Evolutionary conservation across 208 protist genomes (phyloP).

Genomic region (Angomonas ambiguus): DNA sequence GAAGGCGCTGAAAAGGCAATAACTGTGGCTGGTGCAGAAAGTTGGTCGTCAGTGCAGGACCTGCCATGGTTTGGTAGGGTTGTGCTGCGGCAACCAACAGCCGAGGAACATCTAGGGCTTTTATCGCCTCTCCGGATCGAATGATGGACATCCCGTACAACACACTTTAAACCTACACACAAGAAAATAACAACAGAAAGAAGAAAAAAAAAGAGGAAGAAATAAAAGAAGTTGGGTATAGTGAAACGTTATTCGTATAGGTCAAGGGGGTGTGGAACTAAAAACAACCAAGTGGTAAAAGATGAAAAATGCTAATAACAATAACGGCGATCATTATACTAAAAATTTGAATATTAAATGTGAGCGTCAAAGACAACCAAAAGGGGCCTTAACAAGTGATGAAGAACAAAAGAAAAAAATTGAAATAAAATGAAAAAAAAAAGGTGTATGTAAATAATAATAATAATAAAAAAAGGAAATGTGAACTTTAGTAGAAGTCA

Average conservation of each 20-base stretch:
- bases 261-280: not conserved
- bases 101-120: conserved; percentile 46
- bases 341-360: not conserved
- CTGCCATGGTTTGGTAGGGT: conserved; percentile 80
- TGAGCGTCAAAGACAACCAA: too few relatives aligned
- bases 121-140: not conserved
- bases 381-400: not conserved
- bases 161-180: not conserved
- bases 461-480: not conserved
- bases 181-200: not conserved
- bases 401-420: not conserved
- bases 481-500: not conserved
- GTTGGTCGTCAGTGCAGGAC: conserved; percentile 63
- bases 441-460: not conserved
- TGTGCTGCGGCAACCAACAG: conserved; percentile 63
- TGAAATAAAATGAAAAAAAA: not conserved
- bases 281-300: not conserved
- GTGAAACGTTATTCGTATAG: too few relatives aligned
- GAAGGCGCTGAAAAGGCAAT: conserved; percentile 54
- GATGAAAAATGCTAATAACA: not conserved
- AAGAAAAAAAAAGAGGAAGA: not conserved
- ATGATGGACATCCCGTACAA: not conserved
- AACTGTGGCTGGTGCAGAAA: conserved; percentile 56
- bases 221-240: not conserved
- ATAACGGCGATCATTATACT: not conserved